Evolutionary conservation across 306 rosid genomes (phyloP), one percentile per base, ranked within the genome.

Genomic region (Canavalia ensiformis): DNA sequence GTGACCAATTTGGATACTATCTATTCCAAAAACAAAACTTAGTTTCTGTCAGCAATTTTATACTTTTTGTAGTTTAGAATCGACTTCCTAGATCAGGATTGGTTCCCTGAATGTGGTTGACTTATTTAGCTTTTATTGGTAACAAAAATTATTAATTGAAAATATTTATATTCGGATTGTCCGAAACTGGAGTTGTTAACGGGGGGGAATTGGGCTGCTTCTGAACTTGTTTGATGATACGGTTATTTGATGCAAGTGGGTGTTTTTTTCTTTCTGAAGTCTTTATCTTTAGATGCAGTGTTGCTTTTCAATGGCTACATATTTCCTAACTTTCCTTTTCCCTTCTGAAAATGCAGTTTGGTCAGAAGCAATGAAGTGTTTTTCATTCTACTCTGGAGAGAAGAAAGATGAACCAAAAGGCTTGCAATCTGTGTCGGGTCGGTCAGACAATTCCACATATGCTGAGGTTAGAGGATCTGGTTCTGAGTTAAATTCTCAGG

Each of bases 291-390:
- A 42, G 86, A 77, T 59, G 81, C 52, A 8, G 12, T 50, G 59
- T 78, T 86, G 68, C 47, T 81, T 65, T 75, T 51, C 45, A 37
- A 72, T 71, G 71, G 11, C 44, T 74, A 8, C 46, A 51, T 25
- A 35, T 59, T 74, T 28, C 75, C 44, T 41, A 80, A 83, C 12
- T 63, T 76, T 77, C 11, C 68, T 56, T 47, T 75, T 54, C 49
- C 51, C 74, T 50, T 66, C 76, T 77, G 87, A 65, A 77, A 81
- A 65, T 75, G 88, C 77, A 78, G 90, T 35, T 18, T 30, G 34
- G 56, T 57, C 57, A 30, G 79, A 62, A 54, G 89, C 84, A 51
- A 96, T 96, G 99, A 90, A 84, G 88, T 93, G 98, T 76, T 90
- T 90, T 84, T 31, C 84, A 46, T 89, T 96, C 79, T 82, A 70